Evolutionary conservation across 164 flowering plant species (phyloP).

Genomic region (Houttuynia cordata): DNA sequence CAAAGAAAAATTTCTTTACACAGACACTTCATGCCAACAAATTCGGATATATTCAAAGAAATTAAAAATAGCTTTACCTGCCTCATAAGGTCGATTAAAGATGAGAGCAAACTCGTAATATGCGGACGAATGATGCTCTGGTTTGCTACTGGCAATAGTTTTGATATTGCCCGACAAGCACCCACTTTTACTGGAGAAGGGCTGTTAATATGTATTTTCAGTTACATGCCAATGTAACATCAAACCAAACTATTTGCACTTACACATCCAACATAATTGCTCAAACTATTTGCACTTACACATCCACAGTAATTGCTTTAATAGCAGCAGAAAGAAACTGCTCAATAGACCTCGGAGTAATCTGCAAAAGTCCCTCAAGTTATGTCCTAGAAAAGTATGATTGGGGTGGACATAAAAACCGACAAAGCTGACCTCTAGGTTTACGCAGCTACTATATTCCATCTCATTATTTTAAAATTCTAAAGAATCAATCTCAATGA

Average conservation of each 20-base stretch:
- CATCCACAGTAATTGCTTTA: conserved; percentile 50
- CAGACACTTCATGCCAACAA: neutral
- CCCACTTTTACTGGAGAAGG: conserved; percentile 90
- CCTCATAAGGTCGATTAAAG: conserved; percentile 67
- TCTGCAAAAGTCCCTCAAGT: conserved; percentile 24
- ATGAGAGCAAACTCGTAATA: conserved; percentile 52
- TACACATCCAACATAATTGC: no score
- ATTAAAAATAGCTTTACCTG: conserved; percentile 30
- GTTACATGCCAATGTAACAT: no score
- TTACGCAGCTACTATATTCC: no score
- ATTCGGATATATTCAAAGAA: neutral
- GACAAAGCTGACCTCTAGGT: no score
- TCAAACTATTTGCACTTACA: no score
- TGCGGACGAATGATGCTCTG: conserved; percentile 38
- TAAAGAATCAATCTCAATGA: no score
- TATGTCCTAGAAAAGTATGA: neutral
- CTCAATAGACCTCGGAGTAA: conserved; percentile 43
- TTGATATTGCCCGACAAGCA: conserved; percentile 77
- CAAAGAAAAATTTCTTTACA: conserved; percentile 1
- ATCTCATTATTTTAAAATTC: no score
- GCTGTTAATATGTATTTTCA: conserved; percentile 27
- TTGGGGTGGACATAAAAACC: neutral
- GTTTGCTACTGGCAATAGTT: conserved; percentile 61
- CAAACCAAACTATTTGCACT: neutral
- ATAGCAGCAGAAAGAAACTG: conserved; percentile 59